Conservation (phyloP, 495 filamentous ascomycete species). For the Neurospora terricola region DNA sequence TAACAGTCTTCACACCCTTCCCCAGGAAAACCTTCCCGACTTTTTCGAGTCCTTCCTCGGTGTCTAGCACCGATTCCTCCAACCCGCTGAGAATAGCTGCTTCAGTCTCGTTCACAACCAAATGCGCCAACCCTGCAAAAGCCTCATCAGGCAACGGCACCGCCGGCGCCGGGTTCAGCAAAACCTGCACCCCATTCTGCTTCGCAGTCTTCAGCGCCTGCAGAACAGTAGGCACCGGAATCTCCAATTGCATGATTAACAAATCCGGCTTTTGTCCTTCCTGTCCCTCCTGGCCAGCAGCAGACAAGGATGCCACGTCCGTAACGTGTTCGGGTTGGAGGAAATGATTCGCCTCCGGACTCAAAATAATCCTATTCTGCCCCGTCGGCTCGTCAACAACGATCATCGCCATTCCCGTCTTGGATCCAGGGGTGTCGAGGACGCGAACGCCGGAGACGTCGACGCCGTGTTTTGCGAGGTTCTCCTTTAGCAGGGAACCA, state of each 20-base stretch:
- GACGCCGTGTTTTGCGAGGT: conserved; percentile 51
- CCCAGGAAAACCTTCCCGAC: conserved; percentile 50
- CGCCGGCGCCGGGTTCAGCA: conserved; percentile 83
- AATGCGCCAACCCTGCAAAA: conserved; percentile 59
- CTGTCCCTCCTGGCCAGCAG: conserved; percentile 14
- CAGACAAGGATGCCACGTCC: background rate
- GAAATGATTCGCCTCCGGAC: conserved; percentile 65
- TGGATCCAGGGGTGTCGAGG: too few relatives aligned
- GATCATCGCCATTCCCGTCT: conserved; percentile 75
- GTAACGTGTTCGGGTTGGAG: conserved; percentile 11
- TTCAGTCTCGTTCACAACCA: conserved; percentile 90
- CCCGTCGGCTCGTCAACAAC: conserved; percentile 69
- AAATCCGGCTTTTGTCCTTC: conserved; percentile 44
- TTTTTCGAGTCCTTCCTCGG: conserved; percentile 28
- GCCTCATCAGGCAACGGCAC: conserved; percentile 55
- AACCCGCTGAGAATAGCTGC: conserved; percentile 57
- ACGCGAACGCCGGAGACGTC: conserved; percentile 42
- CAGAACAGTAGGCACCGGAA: conserved; percentile 62
- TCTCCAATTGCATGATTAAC: conserved; percentile 83
- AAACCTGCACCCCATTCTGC: conserved; percentile 42
- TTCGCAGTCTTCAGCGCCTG: conserved; percentile 49
- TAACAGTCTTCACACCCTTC: conserved; percentile 61
- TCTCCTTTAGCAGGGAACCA: conserved; percentile 39
- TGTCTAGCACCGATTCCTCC: conserved; percentile 37
- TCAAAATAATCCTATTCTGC: conserved; percentile 80